Base-by-base conservation (phyloP, 1,284 basidiomycete species). In the Takashimella koratensis region DNA sequence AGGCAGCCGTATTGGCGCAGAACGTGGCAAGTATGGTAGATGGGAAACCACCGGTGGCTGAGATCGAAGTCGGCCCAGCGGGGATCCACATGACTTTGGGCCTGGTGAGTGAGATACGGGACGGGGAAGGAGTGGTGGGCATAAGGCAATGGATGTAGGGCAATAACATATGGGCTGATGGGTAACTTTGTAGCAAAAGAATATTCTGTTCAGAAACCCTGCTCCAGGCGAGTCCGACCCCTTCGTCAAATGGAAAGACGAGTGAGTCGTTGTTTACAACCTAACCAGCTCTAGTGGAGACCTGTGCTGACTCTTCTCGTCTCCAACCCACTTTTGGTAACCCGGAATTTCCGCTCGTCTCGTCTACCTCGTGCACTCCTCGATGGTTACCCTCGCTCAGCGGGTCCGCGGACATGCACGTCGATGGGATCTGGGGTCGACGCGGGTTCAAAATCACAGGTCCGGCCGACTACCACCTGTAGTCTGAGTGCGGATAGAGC, bases 11-110 rank as follows among this genome's bases (percentile, higher is more conserved):
- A 12, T 67, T 66, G 8, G 68, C 63, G 1, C 49, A 66, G 25
- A 77, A 76, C 58, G 66, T 76, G 27, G 53, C 63, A 47, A 27
- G 49, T 8, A 41, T 66, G 26, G 53, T 76, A n/a, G 43, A 56
- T 5, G 62, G 54, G 21, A 21, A 49, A 12, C 43, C 40, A 27
- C 30, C 53, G 3, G 20, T 20, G 5, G 42, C 44, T 24, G 24
- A 36, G 43, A 49, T 57, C 43, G 47, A 43, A 16, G 26, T 57
- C 11, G 43, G 25, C 2, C 57, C 56, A 4, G 51, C 52, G 0
- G 62, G 45, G 12, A 61, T 64, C 16, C 62, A 64, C 40, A 36
- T 64, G 47, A 57, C 59, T 6, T 47, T 61, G 11, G 62, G 62
- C 6, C 21, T 62, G 39, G 60, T 62, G 48, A 54, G 60, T 56